Conservation (phyloP, 441 rosid genomes). For the Caryocar brasiliense region DNA sequence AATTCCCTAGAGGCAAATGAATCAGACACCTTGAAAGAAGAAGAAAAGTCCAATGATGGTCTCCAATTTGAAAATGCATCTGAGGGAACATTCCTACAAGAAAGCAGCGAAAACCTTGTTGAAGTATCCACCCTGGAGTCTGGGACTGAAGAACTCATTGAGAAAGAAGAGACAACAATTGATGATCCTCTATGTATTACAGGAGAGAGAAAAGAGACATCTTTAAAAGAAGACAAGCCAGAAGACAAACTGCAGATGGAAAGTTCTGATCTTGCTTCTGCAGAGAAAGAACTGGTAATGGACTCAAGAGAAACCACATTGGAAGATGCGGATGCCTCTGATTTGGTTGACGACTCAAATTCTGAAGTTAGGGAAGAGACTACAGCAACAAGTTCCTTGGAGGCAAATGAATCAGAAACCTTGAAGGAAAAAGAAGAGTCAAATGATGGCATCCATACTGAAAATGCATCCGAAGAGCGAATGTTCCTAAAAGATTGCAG, state of each 20-base stretch:
- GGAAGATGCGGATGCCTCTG: conserved; percentile 3
- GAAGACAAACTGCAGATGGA: conserved; percentile 17
- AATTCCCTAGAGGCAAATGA: conserved; percentile 8
- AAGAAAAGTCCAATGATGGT: conserved; percentile 6
- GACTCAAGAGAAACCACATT: conserved; percentile 1
- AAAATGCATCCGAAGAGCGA: conserved; percentile 9
- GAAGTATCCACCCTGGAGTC: conserved; percentile 5
- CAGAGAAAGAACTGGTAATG: conserved; percentile 9
- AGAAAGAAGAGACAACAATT: no score
- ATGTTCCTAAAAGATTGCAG: not conserved
- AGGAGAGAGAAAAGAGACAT: conserved; percentile 11
- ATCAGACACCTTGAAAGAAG: not conserved
- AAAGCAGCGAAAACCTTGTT: conserved; percentile 5
- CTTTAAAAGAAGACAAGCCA: conserved; percentile 7
- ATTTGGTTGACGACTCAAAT: conserved; percentile 10
- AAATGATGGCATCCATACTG: not conserved
- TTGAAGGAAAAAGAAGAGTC: conserved; percentile 10
- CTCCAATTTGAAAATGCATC: conserved; percentile 3
- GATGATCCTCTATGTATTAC: not conserved
- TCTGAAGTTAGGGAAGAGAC: conserved; percentile 8
- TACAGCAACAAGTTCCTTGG: conserved; percentile 14
- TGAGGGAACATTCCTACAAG: conserved; percentile 3
- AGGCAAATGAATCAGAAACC: conserved; percentile 3
- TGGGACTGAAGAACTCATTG: conserved; percentile 12
- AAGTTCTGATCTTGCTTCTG: conserved; percentile 8